Conservation (phyloP, 1,284 basidiomycete species). For the Leccinum fallax region DNA sequence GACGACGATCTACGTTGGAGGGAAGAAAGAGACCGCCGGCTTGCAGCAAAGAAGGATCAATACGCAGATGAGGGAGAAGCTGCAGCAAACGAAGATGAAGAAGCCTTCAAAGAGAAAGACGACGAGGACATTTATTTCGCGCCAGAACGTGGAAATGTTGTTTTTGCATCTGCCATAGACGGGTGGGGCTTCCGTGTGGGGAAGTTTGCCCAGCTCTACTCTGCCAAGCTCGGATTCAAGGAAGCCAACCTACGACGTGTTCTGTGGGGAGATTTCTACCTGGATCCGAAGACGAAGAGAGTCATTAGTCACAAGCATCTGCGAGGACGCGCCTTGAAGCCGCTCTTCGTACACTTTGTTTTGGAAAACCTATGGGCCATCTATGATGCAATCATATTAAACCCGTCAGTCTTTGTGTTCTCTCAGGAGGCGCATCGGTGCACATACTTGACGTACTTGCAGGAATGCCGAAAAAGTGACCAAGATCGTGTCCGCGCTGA, state of each 20-base stretch:
- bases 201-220: conserved; percentile 93
- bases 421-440: background rate
- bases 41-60: conserved; percentile 72
- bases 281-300: conserved; percentile 95
- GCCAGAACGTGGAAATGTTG: conserved; percentile 93
- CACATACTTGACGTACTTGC: conserved; percentile 49
- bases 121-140: conserved; percentile 99
- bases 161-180: conserved; percentile 96
- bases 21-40: conserved; percentile 85
- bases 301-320: conserved; percentile 93
- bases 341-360: conserved; percentile 98
- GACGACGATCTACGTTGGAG: conserved; percentile 94
- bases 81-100: conserved; percentile 55
- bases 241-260: conserved; percentile 87
- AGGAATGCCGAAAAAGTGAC: conserved; percentile 88
- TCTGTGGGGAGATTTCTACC: conserved; percentile 97
- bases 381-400: conserved; percentile 85
- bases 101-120: conserved; percentile 89
- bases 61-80: conserved; percentile 69
- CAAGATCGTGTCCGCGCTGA: conserved; percentile 87
- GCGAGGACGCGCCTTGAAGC: conserved; percentile 85
- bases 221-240: conserved; percentile 89
- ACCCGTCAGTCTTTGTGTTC: conserved; percentile 66
- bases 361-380: conserved; percentile 98
- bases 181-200: conserved; percentile 98